Base-by-base conservation (phyloP, 2,329 filamentous ascomycete genomes). In the Alternaria viburni region DNA sequence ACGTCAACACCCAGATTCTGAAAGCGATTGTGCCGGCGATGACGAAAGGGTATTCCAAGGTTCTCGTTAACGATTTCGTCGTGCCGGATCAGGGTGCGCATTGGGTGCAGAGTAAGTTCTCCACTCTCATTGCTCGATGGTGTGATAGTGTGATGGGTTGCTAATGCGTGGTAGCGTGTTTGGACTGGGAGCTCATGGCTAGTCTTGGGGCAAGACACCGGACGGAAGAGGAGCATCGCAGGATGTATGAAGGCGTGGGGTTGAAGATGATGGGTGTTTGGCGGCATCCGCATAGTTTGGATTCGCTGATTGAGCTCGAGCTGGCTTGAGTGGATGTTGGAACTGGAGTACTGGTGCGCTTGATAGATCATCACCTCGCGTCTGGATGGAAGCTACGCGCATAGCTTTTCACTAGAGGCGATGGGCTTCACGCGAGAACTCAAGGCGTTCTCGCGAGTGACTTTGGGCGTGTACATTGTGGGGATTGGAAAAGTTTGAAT, bases 101-200 rank as follows among this genome's bases (percentile, higher is more conserved):
- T 47, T 73, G 69, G 71, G 62, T 61, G 32, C 72, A 74, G 49
- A 74, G 67, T 69, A 57, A 59, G 21, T 21, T 21, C 21, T 21
- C 21, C 4, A 21, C 4, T 21, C 21, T 21, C 4, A 21, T 21
- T 21, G 21, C 21, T 21, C 4, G 4, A 21, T 21, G 4, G 21
- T 21, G 21, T 21, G 4, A 21, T 21, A 21, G 21, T 21, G 43
- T 1, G 6, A 50, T 36, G 1, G 21, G 0, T 7, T 8, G 36
- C 60, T 69, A 23, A 69, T 41, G 15, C 13, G 21, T 10, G 2
- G 6, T 13, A 69, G 67, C 72, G 0, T 63, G 62, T 49, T 66
- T 74, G 15, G 72, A 74, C 46, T 74, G 71, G 72, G 69, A 74
- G 51, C 65, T 74, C 6, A 74, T 74, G 72, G 62, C 58, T 4